These are phyloP conservation scores for Papiliotrema flavescens DNA, from an alignment of 1,284 basidiomycete species.

Conservation along the genomic window DNA sequence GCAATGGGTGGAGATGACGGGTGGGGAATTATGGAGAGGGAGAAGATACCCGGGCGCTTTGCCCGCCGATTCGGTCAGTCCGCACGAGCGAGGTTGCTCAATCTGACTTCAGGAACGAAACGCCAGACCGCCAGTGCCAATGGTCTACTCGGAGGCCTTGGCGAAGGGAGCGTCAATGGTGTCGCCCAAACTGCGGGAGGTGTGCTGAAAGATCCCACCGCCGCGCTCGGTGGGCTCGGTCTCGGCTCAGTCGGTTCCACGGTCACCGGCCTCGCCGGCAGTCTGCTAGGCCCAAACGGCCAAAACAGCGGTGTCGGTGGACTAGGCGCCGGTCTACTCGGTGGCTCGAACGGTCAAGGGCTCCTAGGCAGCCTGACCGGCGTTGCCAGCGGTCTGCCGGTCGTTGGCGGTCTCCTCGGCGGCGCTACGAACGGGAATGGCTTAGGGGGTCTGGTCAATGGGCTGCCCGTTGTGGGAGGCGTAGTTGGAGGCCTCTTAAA, in stretches of 20 bases:
- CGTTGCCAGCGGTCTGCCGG: too few relatives aligned
- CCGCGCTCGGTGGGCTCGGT: too few relatives aligned
- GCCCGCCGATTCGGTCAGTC: conserved; percentile 5
- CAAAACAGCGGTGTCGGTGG: too few relatives aligned
- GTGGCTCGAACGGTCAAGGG: background rate
- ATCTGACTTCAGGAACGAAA: background rate
- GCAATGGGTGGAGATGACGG: conserved; percentile 1
- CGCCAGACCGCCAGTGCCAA: conserved; percentile 3
- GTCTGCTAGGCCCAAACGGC: background rate
- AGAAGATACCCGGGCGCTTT: conserved; percentile 4
- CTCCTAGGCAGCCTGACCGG: background rate
- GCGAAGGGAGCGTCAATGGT: conserved; percentile 5
- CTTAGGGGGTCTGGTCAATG: background rate
- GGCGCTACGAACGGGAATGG: background rate
- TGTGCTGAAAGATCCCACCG: conserved; percentile 3
- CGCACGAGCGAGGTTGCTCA: background rate
- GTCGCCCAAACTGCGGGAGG: conserved; percentile 1
- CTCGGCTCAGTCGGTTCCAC: too few relatives aligned
- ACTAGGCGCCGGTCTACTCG: background rate
- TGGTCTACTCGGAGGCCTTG: conserved; percentile 1
- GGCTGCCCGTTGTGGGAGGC: background rate
- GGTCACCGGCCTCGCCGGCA: background rate
- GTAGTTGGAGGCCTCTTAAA: too few relatives aligned
- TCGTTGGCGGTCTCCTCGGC: background rate
- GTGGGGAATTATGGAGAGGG: conserved; percentile 2